phyloP scores from a whole-genome alignment of 441 rosid species.

The Corymbia calophylla region DNA sequence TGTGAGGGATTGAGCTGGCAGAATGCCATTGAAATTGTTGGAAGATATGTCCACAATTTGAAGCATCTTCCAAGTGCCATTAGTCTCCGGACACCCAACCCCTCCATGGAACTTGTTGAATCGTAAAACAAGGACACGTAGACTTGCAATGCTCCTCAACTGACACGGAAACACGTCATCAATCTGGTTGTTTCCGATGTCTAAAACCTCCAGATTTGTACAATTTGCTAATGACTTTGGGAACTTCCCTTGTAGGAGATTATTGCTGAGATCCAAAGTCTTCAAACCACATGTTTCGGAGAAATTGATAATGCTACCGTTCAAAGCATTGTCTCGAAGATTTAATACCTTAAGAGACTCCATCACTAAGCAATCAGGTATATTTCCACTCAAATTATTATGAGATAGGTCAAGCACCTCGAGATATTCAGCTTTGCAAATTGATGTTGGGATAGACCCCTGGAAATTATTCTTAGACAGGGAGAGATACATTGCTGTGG shows the following conservation, averaged over 20 bases:
- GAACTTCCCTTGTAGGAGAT: neutral
- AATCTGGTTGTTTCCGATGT: neutral
- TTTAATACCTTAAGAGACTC: neutral
- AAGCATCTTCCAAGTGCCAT: neutral
- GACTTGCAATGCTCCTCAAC: accelerated
- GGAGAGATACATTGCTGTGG: neutral
- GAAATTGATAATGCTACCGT: neutral
- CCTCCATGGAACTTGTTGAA: neutral
- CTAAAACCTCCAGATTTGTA: neutral
- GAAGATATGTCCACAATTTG: neutral
- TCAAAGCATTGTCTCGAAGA: neutral
- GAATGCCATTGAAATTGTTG: neutral
- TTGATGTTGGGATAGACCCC: neutral
- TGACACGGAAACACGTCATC: neutral
- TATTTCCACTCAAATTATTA: neutral
- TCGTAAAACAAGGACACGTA: neutral
- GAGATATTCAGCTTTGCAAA: accelerated
- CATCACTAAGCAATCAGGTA: neutral
- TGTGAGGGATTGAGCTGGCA: accelerated
- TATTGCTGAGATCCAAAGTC: neutral
- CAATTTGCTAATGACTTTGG: neutral
- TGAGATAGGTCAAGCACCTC: neutral
- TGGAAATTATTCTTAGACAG: neutral
- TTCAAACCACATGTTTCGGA: neutral
- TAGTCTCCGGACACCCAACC: neutral